A percentile compares a stretch with the other conserved stretches of the same genome.
Conservation (phyloP, 495 filamentous ascomycete genomes). For the Xylaria castorea region DNA sequence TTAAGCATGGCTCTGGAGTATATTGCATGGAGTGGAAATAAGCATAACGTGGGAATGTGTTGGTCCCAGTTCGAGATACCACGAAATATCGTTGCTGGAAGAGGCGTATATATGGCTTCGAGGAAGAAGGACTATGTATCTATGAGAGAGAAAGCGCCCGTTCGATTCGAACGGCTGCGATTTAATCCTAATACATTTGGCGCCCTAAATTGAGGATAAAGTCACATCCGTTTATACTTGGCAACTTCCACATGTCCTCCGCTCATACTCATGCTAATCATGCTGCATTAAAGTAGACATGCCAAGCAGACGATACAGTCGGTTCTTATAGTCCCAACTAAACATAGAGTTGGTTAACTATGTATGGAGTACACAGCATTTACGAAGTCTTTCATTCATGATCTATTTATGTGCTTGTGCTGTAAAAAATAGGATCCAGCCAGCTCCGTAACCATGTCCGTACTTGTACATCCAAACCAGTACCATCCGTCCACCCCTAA, state of each 20-base stretch:
- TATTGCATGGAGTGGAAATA: not conserved
- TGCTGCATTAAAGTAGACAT: not conserved
- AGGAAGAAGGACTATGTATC: not conserved
- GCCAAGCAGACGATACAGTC: not conserved
- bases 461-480: conserved; percentile 35
- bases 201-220: not conserved
- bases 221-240: not conserved
- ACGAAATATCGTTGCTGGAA: not conserved
- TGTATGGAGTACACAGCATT: not conserved
- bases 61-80: conserved; percentile 8
- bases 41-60: conserved; percentile 1
- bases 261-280: not conserved
- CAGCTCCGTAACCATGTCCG: conserved; percentile 9
- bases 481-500: not conserved
- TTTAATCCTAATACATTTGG: conserved; percentile 25
- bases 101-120: conserved; percentile 7
- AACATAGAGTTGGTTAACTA: not conserved
- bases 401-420: conserved; percentile 20
- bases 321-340: not conserved
- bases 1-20: conserved; percentile 18
- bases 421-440: not conserved
- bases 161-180: not conserved
- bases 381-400: conserved; percentile 21
- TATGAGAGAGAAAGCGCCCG: not conserved
- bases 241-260: not conserved